Evolutionary conservation across 495 filamentous ascomycete species (phyloP), one percentile per base, ranked within the genome.

Genomic region (Bathelium albidoporum): DNA sequence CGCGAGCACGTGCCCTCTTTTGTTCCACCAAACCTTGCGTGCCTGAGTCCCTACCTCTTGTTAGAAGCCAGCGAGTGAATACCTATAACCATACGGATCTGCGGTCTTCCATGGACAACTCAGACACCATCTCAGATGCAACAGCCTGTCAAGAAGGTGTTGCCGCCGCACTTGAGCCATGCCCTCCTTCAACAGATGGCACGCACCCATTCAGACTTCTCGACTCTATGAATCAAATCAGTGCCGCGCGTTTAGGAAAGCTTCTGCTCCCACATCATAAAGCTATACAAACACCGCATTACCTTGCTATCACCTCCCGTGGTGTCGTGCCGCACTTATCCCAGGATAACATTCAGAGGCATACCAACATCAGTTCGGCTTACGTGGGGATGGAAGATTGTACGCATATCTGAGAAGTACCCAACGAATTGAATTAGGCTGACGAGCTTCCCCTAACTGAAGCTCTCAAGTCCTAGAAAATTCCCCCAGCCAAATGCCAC

Each of bases 361-460:
- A 88, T 66, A 84, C 86, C 7, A 69, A 82, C 5, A 78, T 91
- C 45, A 75, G 74, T 22, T 89, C 88, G 58, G 77, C 90, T 28
- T 95, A 93, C 73, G 78, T 91, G 62, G 90, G 88, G 14, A 74
- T 97, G 14, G 94, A 98, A 81, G 95, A 98, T 74, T 98, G 94
- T 97, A 77, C 77, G 87, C 81, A 4, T 36, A 7, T 39, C 36
- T 20, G 31, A 22, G 32, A 29, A 7, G 43, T 31, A 14, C 32
- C 32, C 31, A 58, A n/a, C 58, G 73, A 76, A 61, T 76, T 69
- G 24, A 68, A 32, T 59, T 62, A 62, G 62, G 65, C 68, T 44
- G 36, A 52, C 20, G 62, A 58, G 26, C 44, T 69, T 69, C 70
- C 31, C 66, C 69, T 74, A 63, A 71, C 62, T 66, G 78, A 74